These are phyloP conservation scores for Fragosphaeria purpurea DNA, from an alignment of 2,329 filamentous ascomycete species.

Conservation along the genomic window DNA sequence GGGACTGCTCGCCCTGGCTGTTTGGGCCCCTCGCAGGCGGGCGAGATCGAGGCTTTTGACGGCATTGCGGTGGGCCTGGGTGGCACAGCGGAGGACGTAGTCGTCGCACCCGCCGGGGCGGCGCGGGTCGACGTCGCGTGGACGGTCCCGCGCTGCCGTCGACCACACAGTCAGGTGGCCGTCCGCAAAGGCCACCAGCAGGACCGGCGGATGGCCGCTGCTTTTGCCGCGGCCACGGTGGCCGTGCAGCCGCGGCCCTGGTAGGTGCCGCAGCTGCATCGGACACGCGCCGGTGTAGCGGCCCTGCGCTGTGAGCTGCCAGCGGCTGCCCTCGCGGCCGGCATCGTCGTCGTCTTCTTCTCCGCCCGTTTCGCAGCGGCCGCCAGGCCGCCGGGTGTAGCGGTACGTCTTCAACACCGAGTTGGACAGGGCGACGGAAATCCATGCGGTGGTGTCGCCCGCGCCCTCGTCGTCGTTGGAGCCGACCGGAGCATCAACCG, in stretches of 20 bases:
- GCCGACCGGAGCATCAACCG: conserved; percentile 17
- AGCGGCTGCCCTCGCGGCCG: conserved; percentile 21
- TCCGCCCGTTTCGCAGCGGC: too few species aligned
- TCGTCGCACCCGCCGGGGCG: background rate
- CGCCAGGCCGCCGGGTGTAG: conserved; percentile 25
- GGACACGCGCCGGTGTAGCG: conserved; percentile 65
- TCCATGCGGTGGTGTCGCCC: conserved; percentile 26
- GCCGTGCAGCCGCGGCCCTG: conserved; percentile 11
- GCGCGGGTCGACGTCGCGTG: too few species aligned
- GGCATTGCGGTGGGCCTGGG: conserved; percentile 58
- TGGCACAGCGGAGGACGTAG: conserved; percentile 12
- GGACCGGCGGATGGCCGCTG: conserved; percentile 15
- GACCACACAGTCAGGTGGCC: conserved; percentile 60
- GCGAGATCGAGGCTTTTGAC: conserved; percentile 55
- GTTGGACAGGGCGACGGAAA: conserved; percentile 75
- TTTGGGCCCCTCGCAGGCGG: too few species aligned
- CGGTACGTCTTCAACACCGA: conserved; percentile 59
- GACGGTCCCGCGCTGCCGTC: background rate
- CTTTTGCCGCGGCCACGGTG: background rate
- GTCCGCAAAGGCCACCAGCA: conserved; percentile 71
- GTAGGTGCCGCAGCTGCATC: conserved; percentile 49
- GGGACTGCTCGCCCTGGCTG: too few species aligned
- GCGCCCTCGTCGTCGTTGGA: too few species aligned
- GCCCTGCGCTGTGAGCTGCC: conserved; percentile 41
- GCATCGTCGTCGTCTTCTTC: background rate